Evolutionary conservation across 352 stramenopile genomes (phyloP), one percentile per base, ranked within the genome.

Genomic region (Pythium dissimile): DNA sequence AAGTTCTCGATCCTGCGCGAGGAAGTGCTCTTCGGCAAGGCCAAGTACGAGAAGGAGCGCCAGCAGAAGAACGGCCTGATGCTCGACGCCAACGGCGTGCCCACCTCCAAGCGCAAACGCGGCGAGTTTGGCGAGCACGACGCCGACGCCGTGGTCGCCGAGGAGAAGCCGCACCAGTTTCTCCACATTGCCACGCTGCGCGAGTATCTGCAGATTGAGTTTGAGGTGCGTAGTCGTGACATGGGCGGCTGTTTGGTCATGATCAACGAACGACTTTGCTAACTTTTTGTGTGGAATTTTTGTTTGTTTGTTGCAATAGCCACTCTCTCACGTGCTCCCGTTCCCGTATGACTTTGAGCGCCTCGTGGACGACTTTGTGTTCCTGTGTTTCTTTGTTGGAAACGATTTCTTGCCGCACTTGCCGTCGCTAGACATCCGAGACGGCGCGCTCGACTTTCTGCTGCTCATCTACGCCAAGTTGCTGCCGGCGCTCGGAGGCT

Each of bases 381-480:
- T 99, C 75, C 74, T 99, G 34, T 99, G 96, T 76, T 99, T 99
- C 75, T 99, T 99, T 69, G 96, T 99, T 2, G 97, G 97, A 1
- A 99, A 99, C 80, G 97, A 99, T 84, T 99, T 99, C 73, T 73
- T 99, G 56, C 97, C 97, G 34, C 97, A 99, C 72, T 71, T 99
- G 39, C 97, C 97, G 7, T 98, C 87, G 51, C 83, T 99, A 28
- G 97, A 99, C 66, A 99, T 99, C 80, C 89, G 96, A 42, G 97
- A 99, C 66, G 96, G 97, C n/a, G 97, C 92, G 1, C 70, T 99
- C 32, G 96, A 99, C 73, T 98, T 98, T 63, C 72, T 99, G 23
- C 96, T 99, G 30, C 95, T 98, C 65, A 87, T 99, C 20, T 99
- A 99, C 76, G 95, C 85, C 12, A 85, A 93, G 62, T 31, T 95